These are phyloP conservation scores for Clonostachys rosea DNA, from an alignment of 2,329 filamentous ascomycete species.

Conservation along the genomic window DNA sequence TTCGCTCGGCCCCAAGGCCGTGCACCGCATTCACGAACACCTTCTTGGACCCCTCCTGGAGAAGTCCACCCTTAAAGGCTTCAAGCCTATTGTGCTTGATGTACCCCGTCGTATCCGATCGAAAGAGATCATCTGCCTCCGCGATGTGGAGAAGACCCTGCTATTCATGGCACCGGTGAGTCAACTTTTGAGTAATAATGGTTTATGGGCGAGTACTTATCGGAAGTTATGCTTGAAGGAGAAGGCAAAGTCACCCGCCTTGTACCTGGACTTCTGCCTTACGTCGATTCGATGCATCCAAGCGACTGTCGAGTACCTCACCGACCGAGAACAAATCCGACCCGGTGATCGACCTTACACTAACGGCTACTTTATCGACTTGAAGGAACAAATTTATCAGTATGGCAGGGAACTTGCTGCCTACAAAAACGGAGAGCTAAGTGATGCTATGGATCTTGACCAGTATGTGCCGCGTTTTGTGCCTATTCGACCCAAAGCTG, in stretches of 20 bases:
- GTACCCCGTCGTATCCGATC: slow-evolving; percentile 75
- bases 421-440: slow-evolving; percentile 62
- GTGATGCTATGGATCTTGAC: slow-evolving; percentile 54
- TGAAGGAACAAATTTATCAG: slow-evolving; percentile 86
- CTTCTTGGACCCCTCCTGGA: slow-evolving; percentile 74
- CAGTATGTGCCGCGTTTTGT: slow-evolving; percentile 40
- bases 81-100: slow-evolving; percentile 74
- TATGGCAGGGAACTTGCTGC: slow-evolving; percentile 83
- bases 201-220: slow-evolving; percentile 62
- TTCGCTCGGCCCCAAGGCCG: slow-evolving; percentile 64
- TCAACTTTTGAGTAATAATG: slow-evolving; percentile 52
- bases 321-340: slow-evolving; percentile 80
- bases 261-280: slow-evolving; percentile 85
- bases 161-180: slow-evolving; percentile 92
- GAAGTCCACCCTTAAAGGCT: slow-evolving; percentile 70
- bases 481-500: slow-evolving; percentile 9
- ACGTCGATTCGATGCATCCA: slow-evolving; percentile 87
- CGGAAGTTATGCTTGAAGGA: slow-evolving; percentile 71
- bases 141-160: slow-evolving; percentile 91
- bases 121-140: slow-evolving; percentile 84
- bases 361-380: slow-evolving; percentile 94
- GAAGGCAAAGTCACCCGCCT: slow-evolving; percentile 63
- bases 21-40: slow-evolving; percentile 74
- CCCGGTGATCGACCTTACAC: slow-evolving; percentile 86
- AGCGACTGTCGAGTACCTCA: slow-evolving; percentile 80